Evolutionary conservation across 2,329 filamentous ascomycete genomes (phyloP).

Genomic region (Botrytis hyacinthi): DNA sequence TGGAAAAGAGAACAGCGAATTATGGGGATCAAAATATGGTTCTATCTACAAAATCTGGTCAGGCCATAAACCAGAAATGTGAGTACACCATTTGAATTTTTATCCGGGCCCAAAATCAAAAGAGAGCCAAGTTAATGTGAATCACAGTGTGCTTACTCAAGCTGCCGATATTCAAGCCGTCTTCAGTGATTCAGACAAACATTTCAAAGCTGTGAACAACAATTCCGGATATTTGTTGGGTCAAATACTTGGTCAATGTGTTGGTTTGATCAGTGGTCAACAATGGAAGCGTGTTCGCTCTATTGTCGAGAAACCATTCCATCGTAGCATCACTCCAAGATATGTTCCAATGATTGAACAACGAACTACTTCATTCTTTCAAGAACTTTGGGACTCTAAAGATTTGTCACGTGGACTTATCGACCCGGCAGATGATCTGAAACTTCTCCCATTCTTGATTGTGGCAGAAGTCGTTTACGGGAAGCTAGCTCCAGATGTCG

Average conservation of each 20-base stretch:
- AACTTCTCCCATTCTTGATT: slow-evolving; percentile 41
- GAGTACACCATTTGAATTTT: slow-evolving; percentile 20
- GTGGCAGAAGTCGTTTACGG: slow-evolving; percentile 44
- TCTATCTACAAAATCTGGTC: slow-evolving; percentile 43
- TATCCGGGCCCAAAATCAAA: neutral
- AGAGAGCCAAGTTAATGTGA: neutral
- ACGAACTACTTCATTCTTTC: slow-evolving; percentile 21
- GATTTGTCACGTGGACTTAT: slow-evolving; percentile 23
- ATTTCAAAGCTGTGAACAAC: slow-evolving; percentile 44
- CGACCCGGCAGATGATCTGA: slow-evolving; percentile 31
- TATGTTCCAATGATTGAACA: slow-evolving; percentile 20
- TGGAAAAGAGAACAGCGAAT: slow-evolving; percentile 38
- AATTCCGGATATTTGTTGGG: slow-evolving; percentile 43
- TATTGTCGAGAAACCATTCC: slow-evolving; percentile 26
- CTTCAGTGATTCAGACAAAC: slow-evolving; percentile 46
- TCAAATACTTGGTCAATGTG: slow-evolving; percentile 44
- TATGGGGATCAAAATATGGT: slow-evolving; percentile 41
- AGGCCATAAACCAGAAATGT: slow-evolving; percentile 44
- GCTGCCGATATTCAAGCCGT: slow-evolving; percentile 41
- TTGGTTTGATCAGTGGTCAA: slow-evolving; percentile 43
- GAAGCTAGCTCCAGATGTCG: slow-evolving; percentile 31
- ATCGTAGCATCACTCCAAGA: neutral
- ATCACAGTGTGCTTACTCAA: slow-evolving; percentile 40
- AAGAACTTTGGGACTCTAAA: slow-evolving; percentile 11
- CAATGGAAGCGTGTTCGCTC: slow-evolving; percentile 37